Evolutionary conservation across 805 yeast species (phyloP).

Genomic region (Debaryomyces castellii): DNA sequence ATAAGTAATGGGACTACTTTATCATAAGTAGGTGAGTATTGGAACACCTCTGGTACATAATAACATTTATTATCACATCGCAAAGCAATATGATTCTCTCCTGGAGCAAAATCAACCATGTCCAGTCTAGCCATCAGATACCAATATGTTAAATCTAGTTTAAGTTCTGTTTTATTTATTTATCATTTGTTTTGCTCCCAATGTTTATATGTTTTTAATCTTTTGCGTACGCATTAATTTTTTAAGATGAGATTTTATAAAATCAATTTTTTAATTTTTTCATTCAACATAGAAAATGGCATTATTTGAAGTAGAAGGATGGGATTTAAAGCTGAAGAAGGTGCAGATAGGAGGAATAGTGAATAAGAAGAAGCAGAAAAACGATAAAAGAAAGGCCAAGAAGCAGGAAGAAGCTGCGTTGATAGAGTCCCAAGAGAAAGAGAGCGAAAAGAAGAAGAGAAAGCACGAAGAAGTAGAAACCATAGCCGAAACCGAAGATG

Average conservation of each 20-base stretch:
- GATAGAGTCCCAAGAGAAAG: slow-evolving; percentile 3
- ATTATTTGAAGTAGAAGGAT: slow-evolving; percentile 77
- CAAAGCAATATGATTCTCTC: slow-evolving; percentile 31
- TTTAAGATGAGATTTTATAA: neutral
- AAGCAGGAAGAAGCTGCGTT: slow-evolving; percentile 13
- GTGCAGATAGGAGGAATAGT: slow-evolving; percentile 47
- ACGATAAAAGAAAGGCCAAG: slow-evolving; percentile 21
- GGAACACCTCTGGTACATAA: slow-evolving; percentile 37
- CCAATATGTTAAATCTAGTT: neutral
- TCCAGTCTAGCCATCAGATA: neutral
- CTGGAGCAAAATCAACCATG: slow-evolving; percentile 32
- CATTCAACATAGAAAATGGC: slow-evolving; percentile 44
- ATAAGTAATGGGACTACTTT: slow-evolving; percentile 25
- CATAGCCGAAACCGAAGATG: slow-evolving; percentile 1
- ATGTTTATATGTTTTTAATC: neutral
- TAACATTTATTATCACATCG: slow-evolving; percentile 20
- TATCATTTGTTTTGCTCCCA: neutral
- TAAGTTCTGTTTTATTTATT: neutral
- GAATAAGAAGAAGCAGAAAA: slow-evolving; percentile 26
- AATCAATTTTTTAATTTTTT: neutral
- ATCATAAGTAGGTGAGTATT: slow-evolving; percentile 25
- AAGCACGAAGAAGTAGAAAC: slow-evolving; percentile 7
- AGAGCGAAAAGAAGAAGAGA: slow-evolving; percentile 7
- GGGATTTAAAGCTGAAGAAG: slow-evolving; percentile 61
- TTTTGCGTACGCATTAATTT: neutral